Evolutionary conservation across 306 rosid species (phyloP).

Genomic region (Rosa lucieae): DNA sequence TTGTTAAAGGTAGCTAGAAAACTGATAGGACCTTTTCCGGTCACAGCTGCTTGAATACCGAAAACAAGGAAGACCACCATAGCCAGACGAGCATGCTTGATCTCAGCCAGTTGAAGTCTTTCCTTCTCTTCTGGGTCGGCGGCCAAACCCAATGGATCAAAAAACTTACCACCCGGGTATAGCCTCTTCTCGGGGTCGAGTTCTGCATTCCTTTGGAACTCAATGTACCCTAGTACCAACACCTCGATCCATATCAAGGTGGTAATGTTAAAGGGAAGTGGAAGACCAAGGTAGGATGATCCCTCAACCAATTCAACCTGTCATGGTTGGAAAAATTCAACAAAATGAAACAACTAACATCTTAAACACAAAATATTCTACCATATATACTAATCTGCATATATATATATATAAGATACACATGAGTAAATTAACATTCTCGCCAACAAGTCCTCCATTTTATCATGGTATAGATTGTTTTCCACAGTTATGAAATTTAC

Average conservation of each 20-base stretch:
- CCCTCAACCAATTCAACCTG: conserved; percentile 87
- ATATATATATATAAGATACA: not conserved
- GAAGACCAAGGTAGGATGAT: conserved; percentile 67
- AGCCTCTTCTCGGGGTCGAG: conserved; percentile 76
- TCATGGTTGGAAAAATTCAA: not conserved
- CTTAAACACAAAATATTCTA: not conserved
- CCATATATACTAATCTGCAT: not conserved
- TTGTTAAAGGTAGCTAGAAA: conserved; percentile 71
- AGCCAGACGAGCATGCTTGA: conserved; percentile 75
- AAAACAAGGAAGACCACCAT: conserved; percentile 79
- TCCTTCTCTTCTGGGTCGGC: conserved; percentile 56
- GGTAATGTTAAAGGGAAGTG: conserved; percentile 67
- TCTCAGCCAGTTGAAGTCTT: conserved; percentile 78
- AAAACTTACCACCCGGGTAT: conserved; percentile 77
- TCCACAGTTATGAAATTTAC: not conserved
- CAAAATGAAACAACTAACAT: not conserved
- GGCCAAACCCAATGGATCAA: conserved; percentile 72
- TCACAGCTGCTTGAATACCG: conserved; percentile 71
- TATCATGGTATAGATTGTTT: not conserved
- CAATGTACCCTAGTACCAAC: conserved; percentile 70
- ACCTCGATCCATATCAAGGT: conserved; percentile 84
- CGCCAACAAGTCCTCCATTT: not conserved
- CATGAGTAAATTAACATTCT: not conserved
- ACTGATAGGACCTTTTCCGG: conserved; percentile 75
- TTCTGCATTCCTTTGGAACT: conserved; percentile 78